Evolutionary conservation across 805 yeast genomes (phyloP).

Genomic region (Danielia reshetovae): DNA sequence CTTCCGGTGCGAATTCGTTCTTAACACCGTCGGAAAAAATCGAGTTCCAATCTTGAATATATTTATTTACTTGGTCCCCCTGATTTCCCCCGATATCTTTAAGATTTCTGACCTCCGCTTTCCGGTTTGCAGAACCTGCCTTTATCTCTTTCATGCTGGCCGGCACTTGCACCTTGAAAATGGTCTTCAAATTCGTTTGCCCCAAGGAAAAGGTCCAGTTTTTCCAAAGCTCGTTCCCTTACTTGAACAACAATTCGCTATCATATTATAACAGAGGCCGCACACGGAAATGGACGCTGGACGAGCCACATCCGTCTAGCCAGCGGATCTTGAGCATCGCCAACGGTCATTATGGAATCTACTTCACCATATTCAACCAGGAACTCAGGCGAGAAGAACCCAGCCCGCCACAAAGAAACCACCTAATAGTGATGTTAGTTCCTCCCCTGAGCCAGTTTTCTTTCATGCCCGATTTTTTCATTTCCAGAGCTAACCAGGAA

Average conservation of each 20-base stretch:
- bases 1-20: background rate
- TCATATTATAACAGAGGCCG: slow-evolving; percentile 6
- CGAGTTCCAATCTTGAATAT: background rate
- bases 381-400: slow-evolving; percentile 23
- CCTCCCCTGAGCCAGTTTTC: background rate
- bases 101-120: background rate
- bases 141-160: too few relatives aligned
- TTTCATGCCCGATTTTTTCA: slow-evolving; percentile 22
- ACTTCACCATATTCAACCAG: slow-evolving; percentile 36
- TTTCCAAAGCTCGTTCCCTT: slow-evolving; percentile 24
- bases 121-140: too few relatives aligned
- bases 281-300: slow-evolving; percentile 17
- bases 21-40: background rate
- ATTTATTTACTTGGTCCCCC: too few relatives aligned
- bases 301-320: slow-evolving; percentile 24
- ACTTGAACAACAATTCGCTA: slow-evolving; percentile 15
- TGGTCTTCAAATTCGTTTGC: background rate
- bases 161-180: background rate
- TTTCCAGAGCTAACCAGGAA: slow-evolving; percentile 29
- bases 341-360: slow-evolving; percentile 42
- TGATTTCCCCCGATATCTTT: too few relatives aligned
- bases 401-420: slow-evolving; percentile 2
- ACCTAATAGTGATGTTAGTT: slow-evolving; percentile 7
- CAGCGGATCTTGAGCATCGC: slow-evolving; percentile 25
- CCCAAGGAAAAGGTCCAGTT: slow-evolving; percentile 17